Evolutionary conservation across 805 yeast species (phyloP).

Genomic region (Yarrowia sp.): DNA sequence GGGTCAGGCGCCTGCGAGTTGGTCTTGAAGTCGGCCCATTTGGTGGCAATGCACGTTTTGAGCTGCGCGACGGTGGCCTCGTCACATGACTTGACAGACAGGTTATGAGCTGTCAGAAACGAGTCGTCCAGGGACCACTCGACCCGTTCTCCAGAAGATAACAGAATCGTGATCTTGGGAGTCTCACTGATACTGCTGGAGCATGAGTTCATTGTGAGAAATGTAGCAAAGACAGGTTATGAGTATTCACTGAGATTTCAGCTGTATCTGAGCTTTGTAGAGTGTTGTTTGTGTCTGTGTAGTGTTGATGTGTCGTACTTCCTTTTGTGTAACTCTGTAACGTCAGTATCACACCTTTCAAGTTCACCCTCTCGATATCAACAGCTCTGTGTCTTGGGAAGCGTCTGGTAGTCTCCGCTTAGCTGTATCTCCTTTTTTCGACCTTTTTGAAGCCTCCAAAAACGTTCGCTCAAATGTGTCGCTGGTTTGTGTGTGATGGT

Average conservation of each 20-base stretch:
- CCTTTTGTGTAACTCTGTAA: no score
- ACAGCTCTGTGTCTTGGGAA: no score
- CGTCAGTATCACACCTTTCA: no score
- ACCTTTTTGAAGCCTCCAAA: no score
- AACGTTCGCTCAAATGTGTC: neutral
- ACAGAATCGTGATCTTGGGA: conserved; percentile 42
- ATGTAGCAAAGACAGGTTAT: no score
- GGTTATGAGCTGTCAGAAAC: conserved; percentile 42
- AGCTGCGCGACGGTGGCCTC: conserved; percentile 42
- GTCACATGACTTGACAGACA: conserved; percentile 42
- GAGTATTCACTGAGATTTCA: no score
- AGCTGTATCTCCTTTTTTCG: no score
- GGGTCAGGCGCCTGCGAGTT: conserved; percentile 41
- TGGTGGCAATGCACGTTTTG: conserved; percentile 42
- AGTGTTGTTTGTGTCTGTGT: no score
- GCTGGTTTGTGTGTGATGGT: conserved; percentile 2
- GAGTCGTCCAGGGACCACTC: conserved; percentile 41
- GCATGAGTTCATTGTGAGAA: conserved; percentile 27
- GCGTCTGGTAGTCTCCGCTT: no score
- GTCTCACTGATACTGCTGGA: conserved; percentile 24
- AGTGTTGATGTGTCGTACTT: no score
- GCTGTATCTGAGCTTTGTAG: no score
- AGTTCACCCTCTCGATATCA: no score
- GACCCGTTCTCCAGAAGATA: conserved; percentile 44
- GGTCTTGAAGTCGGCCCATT: conserved; percentile 46